Percentiles rank a stretch among this genome's conserved stretches.
These are phyloP conservation scores for Vigna hirtella DNA, from an alignment of 306 rosid species.

Conservation along the genomic window DNA sequence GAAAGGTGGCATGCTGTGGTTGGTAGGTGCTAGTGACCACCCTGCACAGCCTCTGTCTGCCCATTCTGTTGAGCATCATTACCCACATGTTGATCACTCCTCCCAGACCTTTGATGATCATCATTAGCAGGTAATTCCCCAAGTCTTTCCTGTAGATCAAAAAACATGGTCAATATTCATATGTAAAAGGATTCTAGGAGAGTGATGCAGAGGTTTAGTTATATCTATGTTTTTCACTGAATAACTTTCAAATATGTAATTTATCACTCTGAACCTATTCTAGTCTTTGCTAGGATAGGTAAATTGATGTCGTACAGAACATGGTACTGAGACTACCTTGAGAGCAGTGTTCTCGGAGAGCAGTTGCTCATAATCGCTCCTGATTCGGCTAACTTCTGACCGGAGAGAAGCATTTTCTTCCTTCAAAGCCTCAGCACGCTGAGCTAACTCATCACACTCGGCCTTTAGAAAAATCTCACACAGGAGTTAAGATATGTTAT, in stretches of 20 bases:
- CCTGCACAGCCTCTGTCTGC: slow-evolving; percentile 56
- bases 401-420: slow-evolving; percentile 87
- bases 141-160: slow-evolving; percentile 76
- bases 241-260: not conserved
- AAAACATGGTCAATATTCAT: slow-evolving; percentile 6
- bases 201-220: not conserved
- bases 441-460: slow-evolving; percentile 96
- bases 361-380: slow-evolving; percentile 88
- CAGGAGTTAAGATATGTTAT: slow-evolving; percentile 23
- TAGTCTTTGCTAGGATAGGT: not conserved
- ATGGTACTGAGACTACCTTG: slow-evolving; percentile 62
- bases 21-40: slow-evolving; percentile 59
- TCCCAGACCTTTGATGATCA: slow-evolving; percentile 56
- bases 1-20: slow-evolving; percentile 47
- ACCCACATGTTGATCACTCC: slow-evolving; percentile 57
- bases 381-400: slow-evolving; percentile 79
- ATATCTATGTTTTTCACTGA: slow-evolving; percentile 13
- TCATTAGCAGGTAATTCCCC: slow-evolving; percentile 73
- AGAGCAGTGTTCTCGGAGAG: slow-evolving; percentile 85
- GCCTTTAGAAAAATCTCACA: slow-evolving; percentile 61
- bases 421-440: slow-evolving; percentile 85
- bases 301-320: not conserved
- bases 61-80: slow-evolving; percentile 64
- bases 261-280: slow-evolving; percentile 1
- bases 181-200: not conserved